Percentiles rank a stretch among this genome's conserved stretches.
These are phyloP conservation scores for Fraxinus quadrangulata DNA, from an alignment of 257 asterid genomes.

Conservation along the genomic window DNA sequence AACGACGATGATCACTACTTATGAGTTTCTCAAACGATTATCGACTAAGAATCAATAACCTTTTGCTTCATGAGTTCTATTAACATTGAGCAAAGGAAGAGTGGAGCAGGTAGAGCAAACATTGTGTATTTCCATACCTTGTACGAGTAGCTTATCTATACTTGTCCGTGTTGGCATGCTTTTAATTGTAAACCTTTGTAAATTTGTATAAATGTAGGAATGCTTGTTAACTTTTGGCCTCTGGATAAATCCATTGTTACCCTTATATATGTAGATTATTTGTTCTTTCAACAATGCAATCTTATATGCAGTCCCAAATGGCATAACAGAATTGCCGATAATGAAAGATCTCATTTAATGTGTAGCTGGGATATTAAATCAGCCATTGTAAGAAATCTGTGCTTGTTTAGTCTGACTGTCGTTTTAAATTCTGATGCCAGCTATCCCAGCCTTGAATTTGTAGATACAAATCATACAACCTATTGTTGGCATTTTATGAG, in stretches of 20 bases:
- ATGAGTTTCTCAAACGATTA: constrained; percentile 87
- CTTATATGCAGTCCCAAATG: not conserved
- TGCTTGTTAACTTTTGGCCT: constrained; percentile 26
- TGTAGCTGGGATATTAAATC: constrained; percentile 21
- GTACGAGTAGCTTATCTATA: constrained; percentile 1
- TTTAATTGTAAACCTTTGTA: constrained; percentile 34
- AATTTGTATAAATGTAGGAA: constrained; percentile 37
- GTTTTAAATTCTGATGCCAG: not conserved
- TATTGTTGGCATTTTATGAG: not conserved
- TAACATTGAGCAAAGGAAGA: constrained; percentile 25
- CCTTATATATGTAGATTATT: not conserved
- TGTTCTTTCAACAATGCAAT: not conserved
- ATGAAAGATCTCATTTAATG: not conserved
- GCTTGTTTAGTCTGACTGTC: not conserved
- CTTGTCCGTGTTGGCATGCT: constrained; percentile 11
- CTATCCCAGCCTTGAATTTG: not conserved
- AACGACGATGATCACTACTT: constrained; percentile 91
- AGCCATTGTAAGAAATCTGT: not conserved
- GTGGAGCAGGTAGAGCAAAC: constrained; percentile 30
- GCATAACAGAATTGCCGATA: not conserved
- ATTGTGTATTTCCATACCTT: constrained; percentile 25
- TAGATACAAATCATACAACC: not conserved
- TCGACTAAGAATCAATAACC: constrained; percentile 75
- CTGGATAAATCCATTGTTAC: constrained; percentile 11
- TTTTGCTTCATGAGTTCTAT: constrained; percentile 38